phyloP scores from a whole-genome alignment of 305 asterid species.

The Fraxinus velutina region DNA sequence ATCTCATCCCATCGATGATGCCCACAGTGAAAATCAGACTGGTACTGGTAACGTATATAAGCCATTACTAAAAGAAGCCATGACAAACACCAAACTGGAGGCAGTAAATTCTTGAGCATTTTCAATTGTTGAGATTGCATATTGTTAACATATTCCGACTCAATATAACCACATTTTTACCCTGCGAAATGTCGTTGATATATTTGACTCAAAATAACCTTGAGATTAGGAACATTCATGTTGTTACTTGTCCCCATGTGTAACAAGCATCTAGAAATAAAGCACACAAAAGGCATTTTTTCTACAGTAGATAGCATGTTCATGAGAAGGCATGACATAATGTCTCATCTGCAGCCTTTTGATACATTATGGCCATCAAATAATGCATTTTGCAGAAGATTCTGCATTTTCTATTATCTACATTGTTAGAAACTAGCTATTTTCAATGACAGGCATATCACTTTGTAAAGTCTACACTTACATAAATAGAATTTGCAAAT shows the following conservation, averaged over 20 bases:
- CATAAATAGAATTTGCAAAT: neutral
- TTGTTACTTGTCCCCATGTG: neutral
- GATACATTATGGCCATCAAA: neutral
- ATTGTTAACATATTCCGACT: neutral
- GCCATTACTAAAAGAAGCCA: conserved; percentile 5
- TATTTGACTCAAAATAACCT: neutral
- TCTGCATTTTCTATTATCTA: neutral
- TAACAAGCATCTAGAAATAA: neutral
- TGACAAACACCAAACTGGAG: neutral
- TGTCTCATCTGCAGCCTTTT: neutral
- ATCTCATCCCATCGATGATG: conserved; percentile 14
- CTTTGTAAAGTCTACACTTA: neutral
- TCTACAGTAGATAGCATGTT: neutral
- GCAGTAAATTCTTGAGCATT: neutral
- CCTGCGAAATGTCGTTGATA: neutral
- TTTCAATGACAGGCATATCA: neutral
- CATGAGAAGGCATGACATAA: neutral
- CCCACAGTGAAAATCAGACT: conserved; percentile 1
- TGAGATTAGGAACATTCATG: neutral
- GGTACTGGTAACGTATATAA: neutral
- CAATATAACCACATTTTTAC: neutral
- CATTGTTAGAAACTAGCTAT: neutral
- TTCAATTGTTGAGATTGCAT: neutral
- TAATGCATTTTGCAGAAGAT: neutral
- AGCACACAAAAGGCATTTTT: neutral